A percentile compares a stretch with the other conserved stretches of the same genome.
These are phyloP conservation scores for Russula foetens DNA, from an alignment of 768 basidiomycete genomes.

Conservation along the genomic window DNA sequence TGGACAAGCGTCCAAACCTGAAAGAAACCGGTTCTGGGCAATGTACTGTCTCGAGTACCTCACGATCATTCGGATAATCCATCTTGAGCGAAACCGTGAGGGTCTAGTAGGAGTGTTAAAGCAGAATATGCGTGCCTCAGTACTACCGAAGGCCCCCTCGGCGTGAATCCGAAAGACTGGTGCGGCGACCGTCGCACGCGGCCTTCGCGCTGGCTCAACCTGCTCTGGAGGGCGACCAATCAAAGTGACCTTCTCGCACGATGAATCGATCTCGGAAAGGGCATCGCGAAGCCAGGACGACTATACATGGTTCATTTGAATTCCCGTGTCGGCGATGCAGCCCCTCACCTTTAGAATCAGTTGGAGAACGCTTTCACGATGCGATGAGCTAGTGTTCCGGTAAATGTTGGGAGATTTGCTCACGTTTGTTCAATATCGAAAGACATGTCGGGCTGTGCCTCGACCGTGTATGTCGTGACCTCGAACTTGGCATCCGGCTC, in stretches of 20 bases:
- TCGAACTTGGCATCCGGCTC: slow-evolving; percentile 87
- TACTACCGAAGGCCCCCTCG: slow-evolving; percentile 74
- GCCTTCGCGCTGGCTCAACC: slow-evolving; percentile 20
- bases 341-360: slow-evolving; percentile 49
- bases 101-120: not conserved
- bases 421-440: slow-evolving; percentile 65
- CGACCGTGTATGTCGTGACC: slow-evolving; percentile 77
- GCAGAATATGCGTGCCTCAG: slow-evolving; percentile 49
- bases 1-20: slow-evolving; percentile 41
- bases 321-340: slow-evolving; percentile 51
- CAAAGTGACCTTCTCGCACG: slow-evolving; percentile 79
- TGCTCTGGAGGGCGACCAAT: slow-evolving; percentile 52
- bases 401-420: slow-evolving; percentile 18
- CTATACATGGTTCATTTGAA: slow-evolving; percentile 24
- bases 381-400: not conserved
- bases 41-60: slow-evolving; percentile 87
- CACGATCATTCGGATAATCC: slow-evolving; percentile 91
- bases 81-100: slow-evolving; percentile 42
- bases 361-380: slow-evolving; percentile 6
- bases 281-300: slow-evolving; percentile 95
- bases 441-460: slow-evolving; percentile 69
- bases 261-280: slow-evolving; percentile 82
- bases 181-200: slow-evolving; percentile 21
- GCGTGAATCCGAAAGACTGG: slow-evolving; percentile 78
- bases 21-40: slow-evolving; percentile 60